Evolutionary conservation across 2,329 filamentous ascomycete genomes (phyloP).

Genomic region (Neofusicoccum kwambonambiense): DNA sequence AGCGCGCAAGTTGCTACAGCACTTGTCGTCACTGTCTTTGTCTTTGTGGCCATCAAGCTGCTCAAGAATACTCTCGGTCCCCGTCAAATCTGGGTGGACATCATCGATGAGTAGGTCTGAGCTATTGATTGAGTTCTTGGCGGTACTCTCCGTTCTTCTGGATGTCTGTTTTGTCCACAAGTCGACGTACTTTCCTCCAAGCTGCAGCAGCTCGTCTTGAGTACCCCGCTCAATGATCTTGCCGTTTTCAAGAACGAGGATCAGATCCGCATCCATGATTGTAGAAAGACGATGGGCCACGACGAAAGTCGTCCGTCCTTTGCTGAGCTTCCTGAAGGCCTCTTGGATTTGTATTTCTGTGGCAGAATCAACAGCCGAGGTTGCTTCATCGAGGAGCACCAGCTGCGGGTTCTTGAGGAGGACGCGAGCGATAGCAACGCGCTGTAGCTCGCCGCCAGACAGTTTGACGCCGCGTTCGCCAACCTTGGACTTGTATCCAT

Average conservation of each 20-base stretch:
- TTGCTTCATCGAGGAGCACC: slow-evolving; percentile 83
- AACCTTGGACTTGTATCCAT: slow-evolving; percentile 40
- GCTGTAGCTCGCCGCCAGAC: slow-evolving; percentile 66
- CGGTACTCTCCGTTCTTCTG: slow-evolving; percentile 10
- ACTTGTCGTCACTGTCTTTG: background rate
- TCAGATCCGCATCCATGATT: slow-evolving; percentile 82
- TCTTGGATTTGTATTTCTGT: slow-evolving; percentile 67
- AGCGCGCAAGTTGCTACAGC: background rate
- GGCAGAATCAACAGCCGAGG: slow-evolving; percentile 77
- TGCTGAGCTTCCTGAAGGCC: slow-evolving; percentile 58
- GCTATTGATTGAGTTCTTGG: slow-evolving; percentile 2
- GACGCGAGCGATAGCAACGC: slow-evolving; percentile 69
- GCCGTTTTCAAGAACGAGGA: slow-evolving; percentile 76
- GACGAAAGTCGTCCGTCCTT: slow-evolving; percentile 65
- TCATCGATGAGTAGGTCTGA: background rate
- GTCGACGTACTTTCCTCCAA: slow-evolving; percentile 71
- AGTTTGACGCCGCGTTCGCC: slow-evolving; percentile 46
- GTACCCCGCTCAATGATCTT: slow-evolving; percentile 74
- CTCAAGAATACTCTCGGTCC: background rate
- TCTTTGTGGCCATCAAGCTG: background rate
- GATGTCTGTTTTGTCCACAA: slow-evolving; percentile 84
- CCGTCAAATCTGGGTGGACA: background rate
- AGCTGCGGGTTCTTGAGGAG: slow-evolving; percentile 78
- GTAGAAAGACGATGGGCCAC: slow-evolving; percentile 79
- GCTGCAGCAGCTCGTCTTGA: slow-evolving; percentile 70